Evolutionary conservation across 176 grass and related monocot genomes (phyloP).

Genomic region (Thinopyrum elongatum): DNA sequence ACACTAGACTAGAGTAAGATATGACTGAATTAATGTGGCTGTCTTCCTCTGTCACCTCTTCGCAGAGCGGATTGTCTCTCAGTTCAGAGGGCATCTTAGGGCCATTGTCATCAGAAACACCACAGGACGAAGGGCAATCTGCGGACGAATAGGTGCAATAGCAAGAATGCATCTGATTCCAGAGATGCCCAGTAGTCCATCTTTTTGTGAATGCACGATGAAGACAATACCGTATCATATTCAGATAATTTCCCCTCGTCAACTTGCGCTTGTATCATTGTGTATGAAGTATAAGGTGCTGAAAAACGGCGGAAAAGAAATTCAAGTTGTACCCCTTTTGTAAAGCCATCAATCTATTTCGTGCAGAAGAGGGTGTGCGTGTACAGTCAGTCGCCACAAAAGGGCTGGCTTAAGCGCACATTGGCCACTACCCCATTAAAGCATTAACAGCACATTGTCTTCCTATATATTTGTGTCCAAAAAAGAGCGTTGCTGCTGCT

Average conservation of each 20-base stretch:
- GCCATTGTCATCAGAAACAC: conserved; percentile 63
- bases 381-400: background rate
- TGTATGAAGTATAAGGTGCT: conserved; percentile 36
- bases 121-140: conserved; percentile 32
- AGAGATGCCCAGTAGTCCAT: background rate
- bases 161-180: background rate
- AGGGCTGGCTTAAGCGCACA: conserved; percentile 16
- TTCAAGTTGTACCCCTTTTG: conserved; percentile 28
- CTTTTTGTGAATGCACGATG: conserved; percentile 2
- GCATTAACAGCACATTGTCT: conserved; percentile 1
- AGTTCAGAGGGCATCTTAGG: conserved; percentile 88
- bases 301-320: conserved; percentile 24
- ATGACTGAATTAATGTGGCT: background rate
- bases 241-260: conserved; percentile 1
- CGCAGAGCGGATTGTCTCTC: conserved; percentile 83
- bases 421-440: conserved; percentile 17
- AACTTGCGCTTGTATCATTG: conserved; percentile 3
- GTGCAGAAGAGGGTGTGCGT: background rate
- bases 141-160: conserved; percentile 23
- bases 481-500: conserved; percentile 1
- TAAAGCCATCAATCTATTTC: conserved; percentile 20
- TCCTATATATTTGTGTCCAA: background rate
- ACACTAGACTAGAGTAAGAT: background rate
- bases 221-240: background rate
- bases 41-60: conserved; percentile 23